These are phyloP conservation scores for Dalbergia oliveri DNA, from an alignment of 306 rosid species.

Conservation along the genomic window DNA sequence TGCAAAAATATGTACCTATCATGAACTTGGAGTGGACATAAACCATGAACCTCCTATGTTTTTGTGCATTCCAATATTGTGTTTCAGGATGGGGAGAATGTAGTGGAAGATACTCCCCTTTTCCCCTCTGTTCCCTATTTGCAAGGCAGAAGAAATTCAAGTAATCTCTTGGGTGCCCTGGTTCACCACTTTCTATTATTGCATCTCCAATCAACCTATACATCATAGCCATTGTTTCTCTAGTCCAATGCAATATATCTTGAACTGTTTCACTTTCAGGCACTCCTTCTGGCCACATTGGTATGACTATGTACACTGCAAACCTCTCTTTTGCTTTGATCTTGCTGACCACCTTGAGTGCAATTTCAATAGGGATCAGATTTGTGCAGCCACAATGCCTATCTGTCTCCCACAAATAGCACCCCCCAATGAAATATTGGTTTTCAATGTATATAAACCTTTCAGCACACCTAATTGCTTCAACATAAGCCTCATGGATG, in stretches of 20 bases:
- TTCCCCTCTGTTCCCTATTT: constrained; percentile 68
- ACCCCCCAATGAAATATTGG: constrained; percentile 93
- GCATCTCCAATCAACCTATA: constrained; percentile 85
- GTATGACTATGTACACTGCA: constrained; percentile 80
- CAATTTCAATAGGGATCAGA: constrained; percentile 87
- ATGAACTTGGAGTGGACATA: constrained; percentile 95
- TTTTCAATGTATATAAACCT: constrained; percentile 95
- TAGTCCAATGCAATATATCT: constrained; percentile 85
- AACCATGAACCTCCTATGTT: constrained; percentile 88
- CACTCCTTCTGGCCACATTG: constrained; percentile 97
- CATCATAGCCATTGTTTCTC: constrained; percentile 91
- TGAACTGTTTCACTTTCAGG: constrained; percentile 83
- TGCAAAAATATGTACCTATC: constrained; percentile 70
- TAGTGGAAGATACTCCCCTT: constrained; percentile 75
- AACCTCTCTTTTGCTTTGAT: constrained; percentile 83
- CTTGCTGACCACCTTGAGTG: constrained; percentile 81
- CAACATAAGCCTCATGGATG: constrained; percentile 87
- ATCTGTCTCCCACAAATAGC: constrained; percentile 83
- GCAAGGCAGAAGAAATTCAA: constrained; percentile 95
- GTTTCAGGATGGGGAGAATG: constrained; percentile 68
- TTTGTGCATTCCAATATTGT: constrained; percentile 82
- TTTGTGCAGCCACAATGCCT: constrained; percentile 72
- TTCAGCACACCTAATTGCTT: constrained; percentile 84
- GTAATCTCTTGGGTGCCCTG: constrained; percentile 79
- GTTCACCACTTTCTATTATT: constrained; percentile 64